These are phyloP conservation scores for Lepiota venenata DNA, from an alignment of 768 basidiomycete genomes.

Conservation along the genomic window DNA sequence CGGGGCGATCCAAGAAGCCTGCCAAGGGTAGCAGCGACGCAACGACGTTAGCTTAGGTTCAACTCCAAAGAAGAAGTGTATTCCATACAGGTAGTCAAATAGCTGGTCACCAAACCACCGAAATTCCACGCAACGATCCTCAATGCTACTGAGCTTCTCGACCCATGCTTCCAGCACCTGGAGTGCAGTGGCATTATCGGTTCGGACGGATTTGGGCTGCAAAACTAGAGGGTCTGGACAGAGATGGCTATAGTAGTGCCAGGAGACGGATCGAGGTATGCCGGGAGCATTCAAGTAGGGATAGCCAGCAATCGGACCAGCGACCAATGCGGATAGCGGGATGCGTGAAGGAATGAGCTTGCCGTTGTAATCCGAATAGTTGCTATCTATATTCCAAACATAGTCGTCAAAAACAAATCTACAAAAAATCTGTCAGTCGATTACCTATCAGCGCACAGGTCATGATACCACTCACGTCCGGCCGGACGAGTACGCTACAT, in stretches of 20 bases:
- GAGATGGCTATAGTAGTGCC: constrained; percentile 40
- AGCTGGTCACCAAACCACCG: constrained; percentile 31
- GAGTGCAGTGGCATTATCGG: constrained; percentile 24
- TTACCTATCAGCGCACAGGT: background rate
- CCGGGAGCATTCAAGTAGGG: constrained; percentile 11
- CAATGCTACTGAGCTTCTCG: constrained; percentile 34
- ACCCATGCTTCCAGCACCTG: constrained; percentile 44
- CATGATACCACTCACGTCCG: constrained; percentile 39
- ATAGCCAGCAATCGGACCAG: constrained; percentile 32
- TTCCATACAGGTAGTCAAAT: constrained; percentile 51
- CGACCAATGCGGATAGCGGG: constrained; percentile 50
- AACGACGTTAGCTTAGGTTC: background rate
- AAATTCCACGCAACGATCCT: constrained; percentile 50
- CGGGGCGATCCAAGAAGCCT: constrained; percentile 50
- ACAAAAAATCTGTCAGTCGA: background rate
- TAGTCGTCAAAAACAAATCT: constrained; percentile 61
- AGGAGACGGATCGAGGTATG: constrained; percentile 43
- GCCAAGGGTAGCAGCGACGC: no score
- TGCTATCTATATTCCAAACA: constrained; percentile 45
- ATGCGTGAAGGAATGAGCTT: constrained; percentile 49
- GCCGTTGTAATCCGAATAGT: constrained; percentile 46
- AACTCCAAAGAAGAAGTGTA: constrained; percentile 3
- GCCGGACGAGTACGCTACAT: constrained; percentile 43
- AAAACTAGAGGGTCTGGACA: constrained; percentile 35
- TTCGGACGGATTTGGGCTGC: constrained; percentile 24